These are phyloP conservation scores for Aspergillus quadricinctus DNA, from an alignment of 2,329 filamentous ascomycete genomes.

Conservation along the genomic window DNA sequence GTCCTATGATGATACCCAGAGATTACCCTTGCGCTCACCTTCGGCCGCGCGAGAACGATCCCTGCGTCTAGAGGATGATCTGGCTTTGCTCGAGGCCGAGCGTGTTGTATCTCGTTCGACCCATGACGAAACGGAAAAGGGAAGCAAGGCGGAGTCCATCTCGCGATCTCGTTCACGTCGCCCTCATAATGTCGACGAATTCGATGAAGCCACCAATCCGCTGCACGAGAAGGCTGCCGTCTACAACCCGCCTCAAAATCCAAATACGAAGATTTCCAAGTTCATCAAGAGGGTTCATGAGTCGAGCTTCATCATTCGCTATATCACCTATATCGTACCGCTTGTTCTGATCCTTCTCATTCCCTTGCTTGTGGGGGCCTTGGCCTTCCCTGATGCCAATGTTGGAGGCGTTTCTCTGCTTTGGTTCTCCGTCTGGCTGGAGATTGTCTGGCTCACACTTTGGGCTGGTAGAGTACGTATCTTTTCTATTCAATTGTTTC, in stretches of 20 bases:
- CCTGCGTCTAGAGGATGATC: conserved; percentile 60
- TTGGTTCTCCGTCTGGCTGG: conserved; percentile 95
- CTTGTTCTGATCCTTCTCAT: conserved; percentile 61
- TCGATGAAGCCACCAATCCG: conserved; percentile 64
- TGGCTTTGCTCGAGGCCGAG: conserved; percentile 62
- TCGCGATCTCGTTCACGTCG: conserved; percentile 50
- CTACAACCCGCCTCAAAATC: conserved; percentile 62
- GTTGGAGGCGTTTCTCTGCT: conserved; percentile 72
- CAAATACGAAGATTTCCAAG: conserved; percentile 57
- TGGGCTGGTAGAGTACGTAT: conserved; percentile 64
- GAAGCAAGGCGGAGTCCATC: conserved; percentile 43
- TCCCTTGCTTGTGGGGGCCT: conserved; percentile 61
- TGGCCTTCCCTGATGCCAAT: conserved; percentile 56
- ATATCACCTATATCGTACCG: conserved; percentile 67
- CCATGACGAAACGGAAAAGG: conserved; percentile 27
- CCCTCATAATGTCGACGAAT: conserved; percentile 59
- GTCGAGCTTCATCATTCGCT: conserved; percentile 63
- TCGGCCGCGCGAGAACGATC: conserved; percentile 57
- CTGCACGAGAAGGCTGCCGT: conserved; percentile 62
- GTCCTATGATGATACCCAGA: conserved; percentile 11
- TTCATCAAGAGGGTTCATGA: conserved; percentile 62
- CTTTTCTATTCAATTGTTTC: not conserved
- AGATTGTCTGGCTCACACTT: conserved; percentile 85
- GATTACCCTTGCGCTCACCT: conserved; percentile 41
- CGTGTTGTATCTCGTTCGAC: conserved; percentile 49